Evolutionary conservation across 176 grass and related monocot genomes (phyloP).

Genomic region (Oryza glaberrima): DNA sequence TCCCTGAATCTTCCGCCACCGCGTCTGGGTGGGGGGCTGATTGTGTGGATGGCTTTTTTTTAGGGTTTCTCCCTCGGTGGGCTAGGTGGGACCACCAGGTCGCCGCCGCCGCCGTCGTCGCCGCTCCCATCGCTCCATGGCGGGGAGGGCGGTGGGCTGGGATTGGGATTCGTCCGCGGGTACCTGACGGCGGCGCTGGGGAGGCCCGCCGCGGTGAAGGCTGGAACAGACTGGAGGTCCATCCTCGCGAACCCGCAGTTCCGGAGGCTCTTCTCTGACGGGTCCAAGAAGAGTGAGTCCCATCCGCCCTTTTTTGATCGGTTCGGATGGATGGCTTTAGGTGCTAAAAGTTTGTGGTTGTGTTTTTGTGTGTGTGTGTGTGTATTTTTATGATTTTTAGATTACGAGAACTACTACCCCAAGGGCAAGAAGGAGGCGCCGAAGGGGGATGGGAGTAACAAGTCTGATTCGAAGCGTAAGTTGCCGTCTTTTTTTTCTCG

Average conservation of each 20-base stretch:
- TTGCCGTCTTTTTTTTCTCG: not conserved
- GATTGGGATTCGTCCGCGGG: constrained; percentile 44
- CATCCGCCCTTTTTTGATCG: not conserved
- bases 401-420: constrained; percentile 90
- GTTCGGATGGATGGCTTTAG: not conserved
- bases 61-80: constrained; percentile 67
- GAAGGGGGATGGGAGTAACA: constrained; percentile 76
- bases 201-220: constrained; percentile 45
- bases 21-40: constrained; percentile 8
- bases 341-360: not conserved
- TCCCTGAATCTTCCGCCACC: not conserved
- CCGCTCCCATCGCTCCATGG: constrained; percentile 38
- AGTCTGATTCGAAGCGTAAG: constrained; percentile 79
- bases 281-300: constrained; percentile 82
- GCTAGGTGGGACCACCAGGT: constrained; percentile 25
- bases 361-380: no score
- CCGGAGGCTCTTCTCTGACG: constrained; percentile 70
- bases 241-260: constrained; percentile 76
- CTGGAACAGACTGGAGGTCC: constrained; percentile 59
- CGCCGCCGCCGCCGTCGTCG: not conserved
- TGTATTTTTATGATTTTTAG: constrained; percentile 43
- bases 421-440: constrained; percentile 91
- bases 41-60: constrained; percentile 18
- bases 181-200: constrained; percentile 65
- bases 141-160: constrained; percentile 36